Evolutionary conservation across 169 alveolate genomes (phyloP).

Genomic region (Cryptosporidium parvum): DNA sequence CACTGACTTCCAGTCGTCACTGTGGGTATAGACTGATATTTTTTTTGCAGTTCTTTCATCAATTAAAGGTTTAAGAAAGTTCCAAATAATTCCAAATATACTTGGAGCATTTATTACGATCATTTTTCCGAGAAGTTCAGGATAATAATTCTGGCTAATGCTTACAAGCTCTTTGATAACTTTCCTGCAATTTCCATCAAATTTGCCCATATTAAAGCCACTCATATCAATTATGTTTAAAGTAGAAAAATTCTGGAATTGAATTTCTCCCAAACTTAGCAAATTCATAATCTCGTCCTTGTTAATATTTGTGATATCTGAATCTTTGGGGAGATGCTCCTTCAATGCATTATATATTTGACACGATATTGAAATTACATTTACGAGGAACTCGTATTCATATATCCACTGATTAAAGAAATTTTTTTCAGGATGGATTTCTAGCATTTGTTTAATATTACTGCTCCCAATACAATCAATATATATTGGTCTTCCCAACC

Average conservation of each 20-base stretch:
- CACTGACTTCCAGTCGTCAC: slow-evolving; percentile 78
- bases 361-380: slow-evolving; percentile 45
- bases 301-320: background rate
- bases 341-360: slow-evolving; percentile 23
- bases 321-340: background rate
- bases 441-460: slow-evolving; percentile 62
- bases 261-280: slow-evolving; percentile 1
- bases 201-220: slow-evolving; percentile 80
- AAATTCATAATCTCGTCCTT: slow-evolving; percentile 25
- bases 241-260: slow-evolving; percentile 22
- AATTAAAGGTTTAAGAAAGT: slow-evolving; percentile 87
- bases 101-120: slow-evolving; percentile 90
- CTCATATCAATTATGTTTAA: slow-evolving; percentile 82
- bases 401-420: slow-evolving; percentile 69
- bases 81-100: slow-evolving; percentile 91
- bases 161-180: slow-evolving; percentile 81
- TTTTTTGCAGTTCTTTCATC: slow-evolving; percentile 91
- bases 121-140: slow-evolving; percentile 91
- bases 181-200: slow-evolving; percentile 79
- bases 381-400: slow-evolving; percentile 71
- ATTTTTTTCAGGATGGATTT: slow-evolving; percentile 42
- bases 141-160: slow-evolving; percentile 92
- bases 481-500: slow-evolving; percentile 81
- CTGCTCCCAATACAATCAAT: slow-evolving; percentile 84
- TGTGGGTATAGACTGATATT: slow-evolving; percentile 86